Base-by-base conservation (phyloP, 495 filamentous ascomycete genomes). In the Penicillium paxilli region DNA sequence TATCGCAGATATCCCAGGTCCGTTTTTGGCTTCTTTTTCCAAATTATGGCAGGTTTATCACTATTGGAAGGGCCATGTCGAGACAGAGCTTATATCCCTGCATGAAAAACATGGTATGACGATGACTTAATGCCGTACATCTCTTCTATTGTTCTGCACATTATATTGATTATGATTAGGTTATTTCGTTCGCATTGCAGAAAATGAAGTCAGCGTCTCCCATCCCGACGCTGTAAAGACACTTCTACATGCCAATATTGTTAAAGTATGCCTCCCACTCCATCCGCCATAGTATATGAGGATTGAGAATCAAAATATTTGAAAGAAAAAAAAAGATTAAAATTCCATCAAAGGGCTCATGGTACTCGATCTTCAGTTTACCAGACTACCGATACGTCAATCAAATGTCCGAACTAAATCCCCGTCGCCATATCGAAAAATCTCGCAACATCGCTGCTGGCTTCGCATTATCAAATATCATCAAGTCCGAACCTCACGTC, bases 201-300 rank as follows among this genome's bases (percentile, higher is more conserved):
- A 70, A 28, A 74, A 81, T 57, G 78, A 82, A 71, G 72, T 81
- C 49, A 74, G 69, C 47, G 63, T 77, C 25, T 67, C 70, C 46
- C 70, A 81, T 51, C 74, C 76, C 2, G 75, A 80, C 42, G 73
- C 67, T 9, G 59, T 78, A 25, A 59, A 63, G 22, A 60, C 63
- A 25, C 53, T 73, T 7, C 64, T 76, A 14, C 58, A 62, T 6
- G 59, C 60, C 1, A 51, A 63, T 3, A 59, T 68, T 23, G 16
- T 32, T 21, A 71, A 73, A 57, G 66, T 66, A 19, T 23, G 4
- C 17, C 1, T 11, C 7, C 16, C 4, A 2, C 3, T 12, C 3
- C 33, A 4, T 16, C 33, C n/a, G 6, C 33, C 33, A 4, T 37
- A 14, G 33, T 16, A 8, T 37, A 14, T 37, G 6, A 7, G 33